These are phyloP conservation scores for Neurospora cerealis DNA, from an alignment of 495 filamentous ascomycete genomes.

Conservation along the genomic window DNA sequence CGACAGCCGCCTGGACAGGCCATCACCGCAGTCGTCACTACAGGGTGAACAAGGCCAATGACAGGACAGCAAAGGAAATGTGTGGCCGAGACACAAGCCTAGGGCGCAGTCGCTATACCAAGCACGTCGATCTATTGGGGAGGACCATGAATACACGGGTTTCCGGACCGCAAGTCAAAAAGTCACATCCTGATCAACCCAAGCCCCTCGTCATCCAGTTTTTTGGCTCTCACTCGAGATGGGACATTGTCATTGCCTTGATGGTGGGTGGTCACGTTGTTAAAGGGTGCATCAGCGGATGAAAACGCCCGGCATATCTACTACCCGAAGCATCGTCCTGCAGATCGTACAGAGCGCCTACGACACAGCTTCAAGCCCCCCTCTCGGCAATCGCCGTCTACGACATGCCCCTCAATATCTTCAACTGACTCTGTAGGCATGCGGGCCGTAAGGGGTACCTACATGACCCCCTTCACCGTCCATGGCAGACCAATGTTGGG, in stretches of 20 bases:
- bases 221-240: neutral
- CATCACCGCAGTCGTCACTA: neutral
- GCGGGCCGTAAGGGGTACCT: slow-evolving; percentile 1
- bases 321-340: neutral
- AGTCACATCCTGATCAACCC: neutral
- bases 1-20: neutral
- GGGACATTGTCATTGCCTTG: neutral
- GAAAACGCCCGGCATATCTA: slow-evolving; percentile 9
- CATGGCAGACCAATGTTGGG: slow-evolving; percentile 1
- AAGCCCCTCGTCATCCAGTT: neutral
- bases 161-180: neutral
- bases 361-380: slow-evolving; percentile 1
- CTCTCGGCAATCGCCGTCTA: slow-evolving; percentile 2
- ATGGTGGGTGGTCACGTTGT: neutral
- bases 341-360: neutral
- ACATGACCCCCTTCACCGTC: neutral
- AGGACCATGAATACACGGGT: neutral
- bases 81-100: neutral
- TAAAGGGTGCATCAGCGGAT: slow-evolving; percentile 4
- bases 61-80: neutral
- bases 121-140: neutral
- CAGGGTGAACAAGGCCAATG: neutral
- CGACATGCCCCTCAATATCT: neutral
- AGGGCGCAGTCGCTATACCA: neutral
- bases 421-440: neutral